A percentile compares a stretch with the other conserved stretches of the same genome.
These are phyloP conservation scores for Boletus sp. DNA, from an alignment of 768 basidiomycete genomes.

Conservation along the genomic window DNA sequence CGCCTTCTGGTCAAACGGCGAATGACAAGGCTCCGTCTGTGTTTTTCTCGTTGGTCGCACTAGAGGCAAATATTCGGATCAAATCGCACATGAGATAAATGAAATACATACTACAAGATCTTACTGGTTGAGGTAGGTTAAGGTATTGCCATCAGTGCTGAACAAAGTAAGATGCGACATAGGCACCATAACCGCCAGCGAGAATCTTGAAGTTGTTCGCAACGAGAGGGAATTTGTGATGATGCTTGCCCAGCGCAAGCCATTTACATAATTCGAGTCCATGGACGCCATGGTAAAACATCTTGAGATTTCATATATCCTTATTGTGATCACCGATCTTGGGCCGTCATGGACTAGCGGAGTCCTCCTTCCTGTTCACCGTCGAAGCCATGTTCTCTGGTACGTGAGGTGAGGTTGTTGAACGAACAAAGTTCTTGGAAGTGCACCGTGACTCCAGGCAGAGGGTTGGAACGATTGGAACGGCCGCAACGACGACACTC, in stretches of 20 bases:
- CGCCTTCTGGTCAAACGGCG: too few species aligned
- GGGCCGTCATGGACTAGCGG: neutral
- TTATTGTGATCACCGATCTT: neutral
- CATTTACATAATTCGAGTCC: neutral
- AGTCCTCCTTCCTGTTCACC: neutral
- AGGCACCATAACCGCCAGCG: slow-evolving; percentile 61
- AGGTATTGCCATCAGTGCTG: slow-evolving; percentile 44
- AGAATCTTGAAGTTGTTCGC: slow-evolving; percentile 54
- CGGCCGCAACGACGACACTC: neutral
- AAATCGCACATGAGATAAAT: neutral
- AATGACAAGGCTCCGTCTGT: slow-evolving; percentile 40
- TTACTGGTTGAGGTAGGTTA: slow-evolving; percentile 47
- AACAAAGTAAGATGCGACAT: slow-evolving; percentile 66
- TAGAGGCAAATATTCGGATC: slow-evolving; percentile 20
- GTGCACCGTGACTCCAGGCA: neutral
- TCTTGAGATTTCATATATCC: neutral
- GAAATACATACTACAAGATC: slow-evolving; percentile 56
- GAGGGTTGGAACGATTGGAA: neutral
- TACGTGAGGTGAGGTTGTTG: neutral
- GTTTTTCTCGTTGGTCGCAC: slow-evolving; percentile 56
- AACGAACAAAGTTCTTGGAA: neutral
- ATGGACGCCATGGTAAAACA: neutral
- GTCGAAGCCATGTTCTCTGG: neutral
- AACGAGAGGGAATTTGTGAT: neutral
- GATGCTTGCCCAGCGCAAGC: neutral